Conservation (phyloP, 2,329 filamentous ascomycete species). For the Aureobasidium uvarum region DNA sequence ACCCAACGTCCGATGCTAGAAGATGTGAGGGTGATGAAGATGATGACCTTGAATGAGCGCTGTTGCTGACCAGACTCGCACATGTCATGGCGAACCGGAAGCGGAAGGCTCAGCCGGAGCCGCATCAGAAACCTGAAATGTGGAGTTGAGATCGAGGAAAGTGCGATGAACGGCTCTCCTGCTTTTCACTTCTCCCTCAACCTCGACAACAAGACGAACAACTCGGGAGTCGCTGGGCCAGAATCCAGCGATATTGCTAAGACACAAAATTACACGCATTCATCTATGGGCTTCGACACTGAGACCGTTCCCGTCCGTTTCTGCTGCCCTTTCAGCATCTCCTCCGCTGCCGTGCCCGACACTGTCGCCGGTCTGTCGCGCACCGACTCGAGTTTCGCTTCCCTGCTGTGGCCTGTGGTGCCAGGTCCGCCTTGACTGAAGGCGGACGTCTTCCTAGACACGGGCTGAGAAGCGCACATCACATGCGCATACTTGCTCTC, state of each 20-base stretch:
- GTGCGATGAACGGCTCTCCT: neutral
- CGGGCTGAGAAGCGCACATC: slow-evolving; percentile 6
- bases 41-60: neutral
- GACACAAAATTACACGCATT: neutral
- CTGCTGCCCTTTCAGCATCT: slow-evolving; percentile 18
- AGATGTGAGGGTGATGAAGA: neutral
- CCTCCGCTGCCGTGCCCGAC: slow-evolving; percentile 14
- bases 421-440: slow-evolving; percentile 51
- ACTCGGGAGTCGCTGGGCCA: slow-evolving; percentile 9
- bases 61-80: neutral
- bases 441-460: slow-evolving; percentile 47
- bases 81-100: slow-evolving; percentile 16
- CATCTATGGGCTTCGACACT: slow-evolving; percentile 26
- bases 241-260: slow-evolving; percentile 15
- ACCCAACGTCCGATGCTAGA: neutral
- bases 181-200: neutral
- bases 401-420: slow-evolving; percentile 47
- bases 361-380: slow-evolving; percentile 26
- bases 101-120: slow-evolving; percentile 15
- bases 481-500: slow-evolving; percentile 1
- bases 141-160: slow-evolving; percentile 16
- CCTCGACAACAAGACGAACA: slow-evolving; percentile 2
- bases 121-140: slow-evolving; percentile 1
- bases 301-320: slow-evolving; percentile 1
- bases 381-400: slow-evolving; percentile 48